Base-by-base conservation (phyloP, 805 yeast species). In the Blastobotrys muscicola region DNA sequence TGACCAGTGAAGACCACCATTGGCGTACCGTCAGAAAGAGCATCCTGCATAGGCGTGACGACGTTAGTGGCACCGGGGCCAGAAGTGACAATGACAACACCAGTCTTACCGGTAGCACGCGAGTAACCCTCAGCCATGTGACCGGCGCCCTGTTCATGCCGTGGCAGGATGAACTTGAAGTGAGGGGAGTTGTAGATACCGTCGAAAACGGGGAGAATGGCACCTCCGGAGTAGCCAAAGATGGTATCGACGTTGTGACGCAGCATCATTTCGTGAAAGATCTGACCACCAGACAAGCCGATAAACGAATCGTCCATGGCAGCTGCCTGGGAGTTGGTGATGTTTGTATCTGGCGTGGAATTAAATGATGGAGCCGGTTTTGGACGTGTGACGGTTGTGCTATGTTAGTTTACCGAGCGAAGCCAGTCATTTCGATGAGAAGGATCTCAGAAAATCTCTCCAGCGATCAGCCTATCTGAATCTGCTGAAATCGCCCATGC, bases 71-170 rank as follows among this genome's bases (percentile, higher is more conserved):
- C 98, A 60, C 97, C 98, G 29, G 98, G 98, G 42, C 98, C 98
- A 1, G 96, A 86, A n/a, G 98, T 92, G 42, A 92, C 98, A 57
- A 92, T 71, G 40, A 92, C 97, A 51, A 92, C 94, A 69, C 98
- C 98, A 10, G 97, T 94, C 66, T 85, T 92, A 47, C 97, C 98
- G 13, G 78, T 68, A 34, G 95, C 98, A 54, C 94, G 75, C 45
- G 98, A 97, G 55, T 92, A 92, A 47, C 98, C 98, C 69, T 92
- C 97, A 45, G 98, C 98, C 97, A 92, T 92, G 67, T 92, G 98
- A 42, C 98, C 98, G 12, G 97, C 98, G 63, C 98, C 98, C 68
- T 92, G 98, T 67, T 92, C 98, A 65, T 92, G 97, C 58, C 94
- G 77, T 39, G 98, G 98, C 51, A 92, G 70, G 45, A 92, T 85